Base-by-base conservation (phyloP, 306 rosid genomes). In the Glycine latifolia region DNA sequence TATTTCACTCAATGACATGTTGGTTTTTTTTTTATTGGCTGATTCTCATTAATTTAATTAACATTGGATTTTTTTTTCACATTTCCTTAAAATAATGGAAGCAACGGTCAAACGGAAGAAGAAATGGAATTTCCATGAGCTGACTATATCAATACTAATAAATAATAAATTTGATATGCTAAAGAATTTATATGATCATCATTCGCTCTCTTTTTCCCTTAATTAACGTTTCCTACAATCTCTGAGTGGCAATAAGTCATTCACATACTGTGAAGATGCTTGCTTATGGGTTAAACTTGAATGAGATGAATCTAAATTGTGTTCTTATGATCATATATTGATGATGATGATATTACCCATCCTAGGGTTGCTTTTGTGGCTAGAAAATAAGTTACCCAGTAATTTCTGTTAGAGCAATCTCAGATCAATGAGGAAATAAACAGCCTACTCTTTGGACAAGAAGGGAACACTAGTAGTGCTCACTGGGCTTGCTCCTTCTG, bases 401-500 rank as follows among this genome's bases (percentile, higher is more conserved):
- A 26, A 26, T 26, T 26, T 26, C 31, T 26, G 31, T 26, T 1
- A 26, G 31, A 26, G 31, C 31, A 26, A 26, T 26, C 16, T 26
- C 31, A 26, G 31, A 26, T 26, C 31, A 26, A 26, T 26, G 31
- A 26, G 0, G 31, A 26, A 26, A 26, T 26, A 26, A 26, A 26
- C 31, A 26, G 1, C 31, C 31, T 26, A 26, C 31, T 26, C 31
- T 26, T 26, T 26, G 2, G 44, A 67, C 70, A 59, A 67, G 56
- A 43, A 0, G 47, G 2, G 9, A 43, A 43, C 2, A 73, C 14
- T 26, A 61, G 47, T 37, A 37, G 3, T 11, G 69, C 33, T 46
- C 6, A 71, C 26, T n/a, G 72, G 59, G 69, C 63, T 67, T 82
- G 88, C 46, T 78, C 84, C 4, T 78, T 73, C 69, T 86, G 88